Conservation (phyloP, 805 yeast genomes). For the Teunomyces lycoperdinae region DNA sequence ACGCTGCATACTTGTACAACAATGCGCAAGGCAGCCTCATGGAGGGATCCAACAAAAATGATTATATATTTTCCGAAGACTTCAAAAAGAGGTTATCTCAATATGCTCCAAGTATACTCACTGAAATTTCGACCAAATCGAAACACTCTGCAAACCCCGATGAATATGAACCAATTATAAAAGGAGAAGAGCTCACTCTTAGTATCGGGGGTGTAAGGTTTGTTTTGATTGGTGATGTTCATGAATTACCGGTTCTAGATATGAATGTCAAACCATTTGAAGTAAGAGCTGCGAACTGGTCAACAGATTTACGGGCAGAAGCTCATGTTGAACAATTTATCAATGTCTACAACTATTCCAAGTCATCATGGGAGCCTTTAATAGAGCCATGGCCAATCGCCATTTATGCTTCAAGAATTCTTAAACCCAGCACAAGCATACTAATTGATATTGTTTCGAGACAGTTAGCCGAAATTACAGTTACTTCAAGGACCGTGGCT, state of each 20-base stretch:
- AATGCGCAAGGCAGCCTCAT: constrained; percentile 17
- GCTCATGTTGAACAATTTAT: constrained; percentile 61
- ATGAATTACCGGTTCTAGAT: constrained; percentile 85
- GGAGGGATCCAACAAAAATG: constrained; percentile 16
- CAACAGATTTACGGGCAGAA: constrained; percentile 73
- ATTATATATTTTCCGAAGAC: constrained; percentile 55
- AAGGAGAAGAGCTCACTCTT: constrained; percentile 66
- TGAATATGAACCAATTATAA: constrained; percentile 44
- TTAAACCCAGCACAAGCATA: constrained; percentile 46
- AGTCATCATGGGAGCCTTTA: constrained; percentile 93
- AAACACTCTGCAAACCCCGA: constrained; percentile 12
- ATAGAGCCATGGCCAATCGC: constrained; percentile 85
- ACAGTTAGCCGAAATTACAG: constrained; percentile 71
- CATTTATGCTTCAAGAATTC: constrained; percentile 56
- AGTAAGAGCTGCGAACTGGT: constrained; percentile 75
- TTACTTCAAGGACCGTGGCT: constrained; percentile 80
- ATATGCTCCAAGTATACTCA: constrained; percentile 66
- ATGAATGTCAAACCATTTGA: constrained; percentile 69
- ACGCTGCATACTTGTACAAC: constrained; percentile 57
- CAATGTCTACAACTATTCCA: constrained; percentile 82
- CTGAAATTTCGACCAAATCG: constrained; percentile 43
- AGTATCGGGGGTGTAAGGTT: constrained; percentile 73
- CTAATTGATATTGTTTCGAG: constrained; percentile 72
- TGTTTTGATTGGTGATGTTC: constrained; percentile 85
- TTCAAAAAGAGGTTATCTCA: constrained; percentile 57